Conservation (phyloP, 2,329 filamentous ascomycete genomes). For the Trichoderma atroviride region DNA sequence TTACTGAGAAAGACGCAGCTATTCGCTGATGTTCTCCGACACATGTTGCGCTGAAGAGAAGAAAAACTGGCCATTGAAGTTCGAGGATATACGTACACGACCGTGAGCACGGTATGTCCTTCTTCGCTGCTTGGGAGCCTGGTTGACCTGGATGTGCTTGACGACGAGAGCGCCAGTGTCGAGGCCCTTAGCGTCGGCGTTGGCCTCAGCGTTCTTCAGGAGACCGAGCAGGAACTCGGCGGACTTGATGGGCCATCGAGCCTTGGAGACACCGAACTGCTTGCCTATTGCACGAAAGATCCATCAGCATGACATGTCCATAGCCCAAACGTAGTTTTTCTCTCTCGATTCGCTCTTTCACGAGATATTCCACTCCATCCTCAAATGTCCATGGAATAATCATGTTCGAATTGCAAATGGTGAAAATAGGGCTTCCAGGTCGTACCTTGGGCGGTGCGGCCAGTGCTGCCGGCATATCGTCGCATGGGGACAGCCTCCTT, state of each 20-base stretch:
- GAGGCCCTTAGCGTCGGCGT: conserved; percentile 95
- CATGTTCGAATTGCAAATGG: neutral
- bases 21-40: neutral
- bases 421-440: conserved; percentile 33
- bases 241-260: conserved; percentile 99
- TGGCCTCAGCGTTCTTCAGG: conserved; percentile 96
- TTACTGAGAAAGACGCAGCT: neutral
- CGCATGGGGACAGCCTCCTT: conserved; percentile 98
- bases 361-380: neutral
- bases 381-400: neutral
- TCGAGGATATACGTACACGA: conserved; percentile 73
- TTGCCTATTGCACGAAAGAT: conserved; percentile 67
- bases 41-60: neutral
- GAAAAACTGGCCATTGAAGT: neutral
- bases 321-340: neutral
- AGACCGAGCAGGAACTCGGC: conserved; percentile 97
- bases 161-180: conserved; percentile 96
- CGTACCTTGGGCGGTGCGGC: conserved; percentile 97
- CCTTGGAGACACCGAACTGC: conserved; percentile 96
- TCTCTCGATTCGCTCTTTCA: neutral
- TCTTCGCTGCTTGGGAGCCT: conserved; percentile 98
- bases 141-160: conserved; percentile 99
- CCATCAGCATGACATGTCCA: conserved; percentile 35
- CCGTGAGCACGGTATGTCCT: conserved; percentile 99
- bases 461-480: conserved; percentile 93